Conservation (phyloP, 2,329 filamentous ascomycete genomes). For the Alternaria sp. region DNA sequence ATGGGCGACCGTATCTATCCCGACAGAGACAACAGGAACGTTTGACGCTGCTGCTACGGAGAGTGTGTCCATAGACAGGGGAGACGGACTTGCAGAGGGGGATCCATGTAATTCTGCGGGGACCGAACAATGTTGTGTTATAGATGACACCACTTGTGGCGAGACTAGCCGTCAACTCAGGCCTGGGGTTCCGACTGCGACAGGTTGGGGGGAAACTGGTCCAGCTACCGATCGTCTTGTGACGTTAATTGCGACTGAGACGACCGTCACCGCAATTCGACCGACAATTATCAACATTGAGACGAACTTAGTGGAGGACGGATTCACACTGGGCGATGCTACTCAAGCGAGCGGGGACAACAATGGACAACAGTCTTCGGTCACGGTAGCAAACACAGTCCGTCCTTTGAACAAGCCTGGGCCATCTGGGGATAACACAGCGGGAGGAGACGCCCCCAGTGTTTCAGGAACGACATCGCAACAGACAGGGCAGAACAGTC, state of each 20-base stretch:
- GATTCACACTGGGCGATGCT: background rate
- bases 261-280: slow-evolving; percentile 22
- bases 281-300: slow-evolving; percentile 28
- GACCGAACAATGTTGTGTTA: background rate
- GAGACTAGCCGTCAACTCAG: background rate
- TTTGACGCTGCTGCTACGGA: background rate
- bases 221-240: slow-evolving; percentile 2
- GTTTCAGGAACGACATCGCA: slow-evolving; percentile 2
- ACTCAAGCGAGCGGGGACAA: background rate
- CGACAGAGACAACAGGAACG: background rate
- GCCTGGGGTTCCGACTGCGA: slow-evolving; percentile 16
- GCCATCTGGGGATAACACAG: background rate
- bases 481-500: slow-evolving; percentile 16
- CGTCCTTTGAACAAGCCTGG: background rate
- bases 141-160: slow-evolving; percentile 1
- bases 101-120: background rate
- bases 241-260: slow-evolving; percentile 9
- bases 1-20: background rate
- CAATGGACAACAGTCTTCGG: background rate
- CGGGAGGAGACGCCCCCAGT: background rate
- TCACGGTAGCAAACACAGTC: background rate
- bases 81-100: background rate
- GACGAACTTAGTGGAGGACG: slow-evolving; percentile 16
- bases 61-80: background rate
- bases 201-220: slow-evolving; percentile 21